Percentiles rank a stretch among this genome's conserved stretches.
Conservation (phyloP, 345 rosid genomes). For the Citrus glauca region DNA sequence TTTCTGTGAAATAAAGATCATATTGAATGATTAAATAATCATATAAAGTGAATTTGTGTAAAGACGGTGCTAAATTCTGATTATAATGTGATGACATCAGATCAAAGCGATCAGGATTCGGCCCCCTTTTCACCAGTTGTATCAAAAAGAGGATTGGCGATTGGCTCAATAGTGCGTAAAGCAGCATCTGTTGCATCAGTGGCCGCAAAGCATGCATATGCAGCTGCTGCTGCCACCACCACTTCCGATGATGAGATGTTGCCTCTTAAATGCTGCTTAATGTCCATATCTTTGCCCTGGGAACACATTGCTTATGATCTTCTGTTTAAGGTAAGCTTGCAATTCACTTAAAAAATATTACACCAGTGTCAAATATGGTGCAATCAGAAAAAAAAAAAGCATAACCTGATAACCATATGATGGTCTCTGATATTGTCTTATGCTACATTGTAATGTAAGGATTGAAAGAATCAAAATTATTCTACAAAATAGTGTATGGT, state of each 20-base stretch:
- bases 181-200: constrained; percentile 92
- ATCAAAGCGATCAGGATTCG: constrained; percentile 81
- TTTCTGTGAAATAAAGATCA: neutral
- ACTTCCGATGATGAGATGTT: constrained; percentile 77
- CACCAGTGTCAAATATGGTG: neutral
- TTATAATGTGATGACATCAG: constrained; percentile 43
- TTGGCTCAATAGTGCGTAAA: constrained; percentile 77
- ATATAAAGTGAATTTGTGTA: constrained; percentile 9
- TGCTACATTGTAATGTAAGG: neutral
- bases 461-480: neutral
- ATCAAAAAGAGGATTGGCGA: constrained; percentile 71
- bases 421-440: neutral
- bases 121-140: constrained; percentile 80
- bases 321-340: constrained; percentile 70
- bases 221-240: constrained; percentile 69
- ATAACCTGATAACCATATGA: neutral
- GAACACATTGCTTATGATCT: constrained; percentile 92
- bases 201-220: constrained; percentile 95
- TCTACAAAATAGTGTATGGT: neutral
- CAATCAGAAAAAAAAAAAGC: neutral
- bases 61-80: constrained; percentile 14
- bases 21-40: constrained; percentile 1
- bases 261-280: constrained; percentile 92
- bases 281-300: constrained; percentile 96
- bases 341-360: neutral